phyloP scores from a whole-genome alignment of 352 stramenopile species.

The Phytopythium cucurbitacearum region DNA sequence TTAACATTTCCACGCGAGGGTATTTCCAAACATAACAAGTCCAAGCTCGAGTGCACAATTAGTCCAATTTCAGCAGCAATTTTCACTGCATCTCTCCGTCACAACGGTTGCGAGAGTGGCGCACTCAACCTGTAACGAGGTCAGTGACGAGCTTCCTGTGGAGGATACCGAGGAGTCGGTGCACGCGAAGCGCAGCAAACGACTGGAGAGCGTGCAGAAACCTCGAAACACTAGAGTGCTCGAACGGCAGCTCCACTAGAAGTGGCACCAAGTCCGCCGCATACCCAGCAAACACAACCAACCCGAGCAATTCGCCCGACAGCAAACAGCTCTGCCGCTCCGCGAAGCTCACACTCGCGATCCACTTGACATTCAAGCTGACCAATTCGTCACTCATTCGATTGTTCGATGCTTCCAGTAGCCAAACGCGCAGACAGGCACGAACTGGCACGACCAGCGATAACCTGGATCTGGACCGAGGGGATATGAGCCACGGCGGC shows the following conservation, averaged over 20 bases:
- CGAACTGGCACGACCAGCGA: background rate
- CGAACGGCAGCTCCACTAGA: slow-evolving; percentile 10
- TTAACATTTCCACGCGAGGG: too few species aligned
- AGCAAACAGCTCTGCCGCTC: background rate
- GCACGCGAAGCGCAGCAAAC: slow-evolving; percentile 4
- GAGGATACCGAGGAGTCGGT: background rate
- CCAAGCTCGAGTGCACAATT: too few species aligned
- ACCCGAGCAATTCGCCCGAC: slow-evolving; percentile 4
- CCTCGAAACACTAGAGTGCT: background rate
- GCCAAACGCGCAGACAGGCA: slow-evolving; percentile 6
- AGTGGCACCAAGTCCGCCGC: slow-evolving; percentile 13
- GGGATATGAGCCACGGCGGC: background rate
- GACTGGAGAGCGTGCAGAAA: slow-evolving; percentile 12
- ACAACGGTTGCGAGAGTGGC: too few species aligned
- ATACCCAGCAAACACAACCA: slow-evolving; percentile 17
- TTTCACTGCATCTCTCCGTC: too few species aligned
- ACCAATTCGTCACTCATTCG: too few species aligned
- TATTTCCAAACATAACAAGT: too few species aligned
- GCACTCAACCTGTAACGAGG: too few species aligned
- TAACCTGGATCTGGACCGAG: background rate
- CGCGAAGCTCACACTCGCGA: slow-evolving; percentile 1
- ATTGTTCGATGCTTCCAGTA: slow-evolving; percentile 3
- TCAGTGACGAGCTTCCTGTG: background rate
- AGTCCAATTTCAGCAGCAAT: too few species aligned
- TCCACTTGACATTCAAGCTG: slow-evolving; percentile 4